Conservation (phyloP, 768 basidiomycete genomes). For the Coprinopsis cinerea region DNA sequence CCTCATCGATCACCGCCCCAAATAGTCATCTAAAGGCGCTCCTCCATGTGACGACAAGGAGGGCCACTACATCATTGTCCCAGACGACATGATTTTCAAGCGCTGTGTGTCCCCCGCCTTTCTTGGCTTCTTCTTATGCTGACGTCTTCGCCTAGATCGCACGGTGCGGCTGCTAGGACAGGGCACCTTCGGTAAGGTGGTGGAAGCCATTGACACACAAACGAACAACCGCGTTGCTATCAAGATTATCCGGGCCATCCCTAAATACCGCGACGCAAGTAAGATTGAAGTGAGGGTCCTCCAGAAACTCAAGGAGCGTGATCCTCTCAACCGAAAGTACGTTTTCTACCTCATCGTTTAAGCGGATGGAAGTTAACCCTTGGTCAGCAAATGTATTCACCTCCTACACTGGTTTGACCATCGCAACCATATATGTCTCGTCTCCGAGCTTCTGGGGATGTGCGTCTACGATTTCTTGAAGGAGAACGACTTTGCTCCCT, state of each 20-base stretch:
- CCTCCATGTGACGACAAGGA: slow-evolving; percentile 94
- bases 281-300: slow-evolving; percentile 97
- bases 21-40: slow-evolving; percentile 58
- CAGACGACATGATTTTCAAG: slow-evolving; percentile 81
- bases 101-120: slow-evolving; percentile 55
- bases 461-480: slow-evolving; percentile 99
- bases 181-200: slow-evolving; percentile 98
- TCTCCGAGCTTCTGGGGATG: slow-evolving; percentile 92
- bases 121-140: slow-evolving; percentile 13
- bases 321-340: slow-evolving; percentile 84
- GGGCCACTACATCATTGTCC: slow-evolving; percentile 94
- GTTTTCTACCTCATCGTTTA: slow-evolving; percentile 27
- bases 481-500: slow-evolving; percentile 94
- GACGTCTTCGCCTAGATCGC: slow-evolving; percentile 56
- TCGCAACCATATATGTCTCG: slow-evolving; percentile 95
- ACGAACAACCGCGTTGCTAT: slow-evolving; percentile 82
- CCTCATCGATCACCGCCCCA: slow-evolving; percentile 22
- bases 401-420: slow-evolving; percentile 93
- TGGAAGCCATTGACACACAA: slow-evolving; percentile 81
- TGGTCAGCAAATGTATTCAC: slow-evolving; percentile 91
- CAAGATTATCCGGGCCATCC: slow-evolving; percentile 98
- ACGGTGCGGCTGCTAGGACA: slow-evolving; percentile 89
- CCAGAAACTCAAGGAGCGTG: slow-evolving; percentile 82
- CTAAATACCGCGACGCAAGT: slow-evolving; percentile 97
- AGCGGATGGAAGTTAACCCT: slow-evolving; percentile 17